Evolutionary conservation across 164 flowering plant genomes (phyloP), one percentile per base, ranked within the genome.

Genomic region (Stephania yunnanensis): DNA sequence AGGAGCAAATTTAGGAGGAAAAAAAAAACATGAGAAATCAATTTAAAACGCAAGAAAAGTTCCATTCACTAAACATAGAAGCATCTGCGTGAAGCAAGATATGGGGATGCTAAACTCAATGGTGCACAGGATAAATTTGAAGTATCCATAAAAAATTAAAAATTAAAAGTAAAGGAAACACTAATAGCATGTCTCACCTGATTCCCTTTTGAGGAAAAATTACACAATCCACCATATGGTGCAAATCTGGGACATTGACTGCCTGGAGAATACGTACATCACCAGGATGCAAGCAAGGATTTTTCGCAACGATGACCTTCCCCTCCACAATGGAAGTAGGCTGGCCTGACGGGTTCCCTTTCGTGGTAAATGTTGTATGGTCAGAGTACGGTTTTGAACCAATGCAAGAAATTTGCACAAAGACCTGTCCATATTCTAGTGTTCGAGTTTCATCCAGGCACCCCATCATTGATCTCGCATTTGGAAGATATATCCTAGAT

Each of bases 211-310:
- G 93, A 19, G 99, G 99, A 79, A 95, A 95, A 71, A 95, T 97
- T 70, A 95, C 88, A 73, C 99, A 95, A 70, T 95, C 97, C 73
- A 90, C 88, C 97, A 95, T 88, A 76, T 92, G 98, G 69, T 83
- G 84, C 84, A 95, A 80, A 22, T 82, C 85, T 5, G 92, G 93
- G 68, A 88, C 90, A 82, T 92, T 71, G 15, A 92, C 87, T 50
- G 98, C 98, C 77, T 3, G 55, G 69, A 95, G 73, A 67, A 92
- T 86, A 73, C 97, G 95, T 20, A 95, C 86, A 83, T 95, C 98
- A 12, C 98, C 99, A 13, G 99, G 99, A 78, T 95, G 98, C 64
- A 95, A 79, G 70, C 99, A 95, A 0, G 99, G 99, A 71, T 93
- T 93, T 86, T 91, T 95, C 7, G 99, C 96, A 76, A 95, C 98